Evolutionary conservation across 163 green algal genomes (phyloP), one percentile per base, ranked within the genome.

Genomic region (Coccomyxa subellipsoidea): DNA sequence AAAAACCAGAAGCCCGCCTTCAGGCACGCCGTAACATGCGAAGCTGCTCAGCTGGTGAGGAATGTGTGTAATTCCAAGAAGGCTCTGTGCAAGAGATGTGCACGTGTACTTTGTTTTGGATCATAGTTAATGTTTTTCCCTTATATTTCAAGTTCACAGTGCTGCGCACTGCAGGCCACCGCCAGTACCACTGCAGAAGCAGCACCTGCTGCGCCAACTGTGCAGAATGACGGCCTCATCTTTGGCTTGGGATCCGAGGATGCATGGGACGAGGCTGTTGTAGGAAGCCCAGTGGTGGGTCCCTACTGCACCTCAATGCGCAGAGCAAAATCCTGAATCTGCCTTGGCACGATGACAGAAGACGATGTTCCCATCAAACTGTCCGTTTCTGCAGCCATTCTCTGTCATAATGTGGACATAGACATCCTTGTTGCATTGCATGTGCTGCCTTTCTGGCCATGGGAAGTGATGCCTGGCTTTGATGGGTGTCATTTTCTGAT

Each of bases 271-370:
- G 88, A 91, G 23, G 90, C 84, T 8, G 89, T 81, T 15, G 89
- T 98, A 12, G 92, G 94, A 7, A 90, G 87, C 12, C 90, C 94
- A 27, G 90, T 98, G 59, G 95, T 98, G 39, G 32, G 90, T 35
- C 54, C 47, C 76, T 81, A 40, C 29, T 7, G 59, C 39, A 54
- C 69, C 69, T n/a, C 69, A 10, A 69, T 25, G 6, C 38, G n/a
- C 53, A 54, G 15, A 27, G 36, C 7, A 18, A 18, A 38, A 47
- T 34, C 27, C 37, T 66, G 15, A 29, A 35, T 36, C 12, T 27
- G 1, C 4, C 3, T 31, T 34, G 10, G 70, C 39, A n/a, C n/a
- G n/a, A n/a, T n/a, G n/a, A n/a, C n/a, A n/a, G n/a, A n/a, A n/a
- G n/a, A n/a, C n/a, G n/a, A n/a, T n/a, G n/a, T n/a, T n/a, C n/a